phyloP scores from a whole-genome alignment of 495 filamentous ascomycete genomes.

The Penicillium pancosmium region DNA sequence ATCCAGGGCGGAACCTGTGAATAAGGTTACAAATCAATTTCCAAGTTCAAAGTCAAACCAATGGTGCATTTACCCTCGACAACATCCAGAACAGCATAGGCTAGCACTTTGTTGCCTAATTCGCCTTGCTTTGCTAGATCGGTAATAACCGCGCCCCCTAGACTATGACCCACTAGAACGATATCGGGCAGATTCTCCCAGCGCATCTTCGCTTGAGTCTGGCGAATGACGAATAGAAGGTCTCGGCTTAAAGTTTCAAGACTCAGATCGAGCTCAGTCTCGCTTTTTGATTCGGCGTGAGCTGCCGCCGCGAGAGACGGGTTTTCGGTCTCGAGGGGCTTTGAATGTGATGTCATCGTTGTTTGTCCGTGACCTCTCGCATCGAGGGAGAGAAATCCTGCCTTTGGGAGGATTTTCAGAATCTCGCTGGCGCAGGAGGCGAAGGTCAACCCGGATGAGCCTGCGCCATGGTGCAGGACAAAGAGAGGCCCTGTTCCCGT shows the following conservation, averaged over 20 bases:
- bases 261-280: slow-evolving; percentile 58
- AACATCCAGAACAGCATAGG: slow-evolving; percentile 91
- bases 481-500: slow-evolving; percentile 70
- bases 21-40: not conserved
- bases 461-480: slow-evolving; percentile 87
- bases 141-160: slow-evolving; percentile 94
- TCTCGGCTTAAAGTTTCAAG: slow-evolving; percentile 73
- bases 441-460: slow-evolving; percentile 87
- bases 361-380: slow-evolving; percentile 87
- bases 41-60: not conserved
- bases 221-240: slow-evolving; percentile 66
- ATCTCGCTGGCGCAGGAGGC: slow-evolving; percentile 78
- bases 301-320: slow-evolving; percentile 23
- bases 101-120: slow-evolving; percentile 70
- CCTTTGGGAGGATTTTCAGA: slow-evolving; percentile 73
- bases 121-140: slow-evolving; percentile 70
- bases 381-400: slow-evolving; percentile 82
- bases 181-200: slow-evolving; percentile 76
- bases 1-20: slow-evolving; percentile 73
- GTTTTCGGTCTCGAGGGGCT: slow-evolving; percentile 3
- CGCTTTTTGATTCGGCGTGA: slow-evolving; percentile 31
- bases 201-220: slow-evolving; percentile 63
- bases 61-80: slow-evolving; percentile 68
- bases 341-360: slow-evolving; percentile 32
- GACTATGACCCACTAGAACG: slow-evolving; percentile 88